Base-by-base conservation (phyloP, 495 filamentous ascomycete species). In the Penicillium mononematosum region DNA sequence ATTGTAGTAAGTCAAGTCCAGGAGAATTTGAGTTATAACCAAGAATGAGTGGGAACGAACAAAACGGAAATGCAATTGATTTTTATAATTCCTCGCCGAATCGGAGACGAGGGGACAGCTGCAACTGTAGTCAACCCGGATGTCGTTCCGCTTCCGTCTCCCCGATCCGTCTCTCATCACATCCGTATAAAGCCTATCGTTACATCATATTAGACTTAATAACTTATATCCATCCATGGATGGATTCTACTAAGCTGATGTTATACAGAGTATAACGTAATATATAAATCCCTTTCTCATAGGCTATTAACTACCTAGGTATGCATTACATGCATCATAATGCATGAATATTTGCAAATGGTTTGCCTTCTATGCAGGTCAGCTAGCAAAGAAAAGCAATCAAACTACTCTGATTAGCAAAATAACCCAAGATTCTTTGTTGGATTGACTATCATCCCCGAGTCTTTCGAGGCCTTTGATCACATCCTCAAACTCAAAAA, bases 71-170 rank as follows among this genome's bases (percentile, higher is more conserved):
- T 22, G 34, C 16, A 20, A 3, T 38, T 34, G 19, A 39, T 46
- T 59, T 48, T 48, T 34, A 32, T 50, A 55, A 45, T 19, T 24
- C 22, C 25, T 11, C 3, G 11, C 42, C 39, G 32, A 56, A 59
- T 59, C 41, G 54, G 51, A 50, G 48, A 25, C 25, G 29, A 55
- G 46, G 38, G 53, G 50, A 17, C 22, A 17, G 31, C 39, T 48
- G 45, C 59, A 57, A 45, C 51, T 29, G 27, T 7, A 7, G 53
- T 7, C 25, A 55, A 42, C 39, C 55, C 66, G 66, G 66, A 65
- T 59, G 46, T 0, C 17, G 39, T 45, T 68, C 67, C 67, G 67
- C 60, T 62, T 70, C 65, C 67, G 62, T 53, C 58, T 65, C 45
- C 20, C 10, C 17, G 25, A 56, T 66, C 67, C 67, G 67, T 51